These are phyloP conservation scores for Tricladium varicosporioides DNA, from an alignment of 2,329 filamentous ascomycete genomes.

Conservation along the genomic window DNA sequence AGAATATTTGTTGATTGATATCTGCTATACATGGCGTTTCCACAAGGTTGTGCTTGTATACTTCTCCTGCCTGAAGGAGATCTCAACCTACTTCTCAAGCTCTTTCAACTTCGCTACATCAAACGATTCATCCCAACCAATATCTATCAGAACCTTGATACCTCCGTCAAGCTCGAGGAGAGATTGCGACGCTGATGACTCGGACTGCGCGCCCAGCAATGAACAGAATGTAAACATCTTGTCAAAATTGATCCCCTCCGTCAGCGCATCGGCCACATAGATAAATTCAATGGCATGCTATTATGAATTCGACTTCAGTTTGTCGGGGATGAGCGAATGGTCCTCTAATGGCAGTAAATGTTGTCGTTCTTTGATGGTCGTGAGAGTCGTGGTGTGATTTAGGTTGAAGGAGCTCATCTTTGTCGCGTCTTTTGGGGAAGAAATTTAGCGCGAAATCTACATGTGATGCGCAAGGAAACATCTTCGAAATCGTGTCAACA, in stretches of 20 bases:
- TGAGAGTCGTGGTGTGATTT: not conserved
- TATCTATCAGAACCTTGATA: conserved; percentile 90
- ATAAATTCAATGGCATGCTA: not conserved
- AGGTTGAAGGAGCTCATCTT: not conserved
- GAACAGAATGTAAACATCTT: conserved; percentile 95
- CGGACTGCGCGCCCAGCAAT: conserved; percentile 84
- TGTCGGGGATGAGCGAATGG: too few relatives aligned
- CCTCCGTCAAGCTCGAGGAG: conserved; percentile 94
- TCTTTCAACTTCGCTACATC: conserved; percentile 78
- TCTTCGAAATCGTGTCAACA: conserved; percentile 26
- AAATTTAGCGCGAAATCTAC: not conserved
- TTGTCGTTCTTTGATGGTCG: not conserved
- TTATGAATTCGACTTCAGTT: too few relatives aligned
- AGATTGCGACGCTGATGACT: conserved; percentile 87
- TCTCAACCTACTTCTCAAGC: conserved; percentile 73
- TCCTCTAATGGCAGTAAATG: too few relatives aligned
- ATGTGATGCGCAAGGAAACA: not conserved
- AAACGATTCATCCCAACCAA: conserved; percentile 94
- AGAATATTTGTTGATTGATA: conserved; percentile 28
- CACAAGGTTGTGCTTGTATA: conserved; percentile 6
- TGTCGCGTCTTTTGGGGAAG: not conserved
- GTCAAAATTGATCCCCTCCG: not conserved
- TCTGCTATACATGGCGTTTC: conserved; percentile 26
- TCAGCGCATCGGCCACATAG: conserved; percentile 13
- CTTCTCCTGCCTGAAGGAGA: conserved; percentile 10